Evolutionary conservation across 495 filamentous ascomycete genomes (phyloP), one percentile per base, ranked within the genome.

Genomic region (Choiromyces venosus): DNA sequence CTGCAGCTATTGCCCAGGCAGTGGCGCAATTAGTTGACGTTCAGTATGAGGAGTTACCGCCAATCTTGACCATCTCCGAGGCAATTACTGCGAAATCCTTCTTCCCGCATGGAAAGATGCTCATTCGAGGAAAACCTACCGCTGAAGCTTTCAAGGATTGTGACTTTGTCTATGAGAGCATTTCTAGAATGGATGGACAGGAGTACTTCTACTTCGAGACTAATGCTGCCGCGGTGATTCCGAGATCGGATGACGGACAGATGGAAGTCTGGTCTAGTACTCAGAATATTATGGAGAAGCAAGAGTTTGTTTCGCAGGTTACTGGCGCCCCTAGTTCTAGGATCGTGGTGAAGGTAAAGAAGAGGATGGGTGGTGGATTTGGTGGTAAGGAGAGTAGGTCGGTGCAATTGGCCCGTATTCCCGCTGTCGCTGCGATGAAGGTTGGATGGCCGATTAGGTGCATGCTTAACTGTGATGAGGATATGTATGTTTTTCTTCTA

Each of bases 31-130:
- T 81, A 14, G 83, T 84, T 14, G 73, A 77, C 39, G 73, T 84
- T 33, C 79, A 75, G 16, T 84, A 84, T 40, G 83, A 84, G 65
- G 80, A 83, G 36, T 71, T 84, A 6, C 82, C 83, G 1, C 72
- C 76, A 8, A 83, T 84, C 40, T 67, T 84, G 4, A 84, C 82
- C 5, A 84, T 84, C 65, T 87, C 88, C 70, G 86, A 89, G 71
- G 83, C 83, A 0, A 84, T 84, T 46, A 67, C 82, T 65, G 83
- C 83, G 18, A 77, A 80, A 0, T 84, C 82, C 56, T 84, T 80
- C 65, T 83, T 81, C 68, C 69, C 73, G 5, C 72, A 83, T 66
- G 73, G 74, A 2, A 79, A 80, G 52, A 61, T 78, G 29, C 64
- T 84, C 4, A 83, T 80, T 73, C 82, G 83, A 39, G 83, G 83